These are phyloP conservation scores for Podaxis mareebaensis DNA, from an alignment of 768 basidiomycete genomes.

Conservation along the genomic window DNA sequence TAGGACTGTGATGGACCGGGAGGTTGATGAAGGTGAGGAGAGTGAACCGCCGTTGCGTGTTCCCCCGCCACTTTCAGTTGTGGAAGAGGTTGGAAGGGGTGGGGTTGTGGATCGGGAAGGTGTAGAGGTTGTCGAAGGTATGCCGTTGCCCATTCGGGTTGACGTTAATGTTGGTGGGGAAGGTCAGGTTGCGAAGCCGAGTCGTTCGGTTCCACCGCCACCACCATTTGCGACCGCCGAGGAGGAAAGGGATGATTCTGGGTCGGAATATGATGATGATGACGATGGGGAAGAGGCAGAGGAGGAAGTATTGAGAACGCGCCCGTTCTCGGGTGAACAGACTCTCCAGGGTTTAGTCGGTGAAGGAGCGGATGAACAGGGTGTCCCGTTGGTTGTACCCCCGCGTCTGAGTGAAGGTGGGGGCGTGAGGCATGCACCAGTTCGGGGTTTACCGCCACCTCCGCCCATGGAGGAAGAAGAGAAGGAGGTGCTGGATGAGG, in stretches of 20 bases:
- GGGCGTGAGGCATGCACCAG: background rate
- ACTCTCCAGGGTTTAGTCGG: too few relatives aligned
- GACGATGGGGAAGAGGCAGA: constrained; percentile 20
- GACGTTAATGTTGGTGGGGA: background rate
- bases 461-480: constrained; percentile 14
- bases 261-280: constrained; percentile 35
- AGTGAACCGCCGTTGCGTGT: constrained; percentile 28
- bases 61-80: constrained; percentile 14
- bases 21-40: constrained; percentile 28
- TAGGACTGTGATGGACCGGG: constrained; percentile 17
- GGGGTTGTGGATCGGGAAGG: background rate
- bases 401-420: background rate
- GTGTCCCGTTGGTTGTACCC: constrained; percentile 7
- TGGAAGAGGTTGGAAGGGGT: background rate
- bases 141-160: constrained; percentile 17
- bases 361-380: background rate
- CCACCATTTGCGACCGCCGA: constrained; percentile 17
- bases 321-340: background rate
- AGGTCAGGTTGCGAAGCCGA: constrained; percentile 20
- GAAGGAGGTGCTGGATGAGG: constrained; percentile 56
- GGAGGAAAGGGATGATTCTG: constrained; percentile 24
- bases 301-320: background rate
- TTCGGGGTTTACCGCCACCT: constrained; percentile 16
- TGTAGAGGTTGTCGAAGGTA: constrained; percentile 8
- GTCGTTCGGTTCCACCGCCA: constrained; percentile 15